Base-by-base conservation (phyloP, 306 rosid genomes). In the Inga laurina region DNA sequence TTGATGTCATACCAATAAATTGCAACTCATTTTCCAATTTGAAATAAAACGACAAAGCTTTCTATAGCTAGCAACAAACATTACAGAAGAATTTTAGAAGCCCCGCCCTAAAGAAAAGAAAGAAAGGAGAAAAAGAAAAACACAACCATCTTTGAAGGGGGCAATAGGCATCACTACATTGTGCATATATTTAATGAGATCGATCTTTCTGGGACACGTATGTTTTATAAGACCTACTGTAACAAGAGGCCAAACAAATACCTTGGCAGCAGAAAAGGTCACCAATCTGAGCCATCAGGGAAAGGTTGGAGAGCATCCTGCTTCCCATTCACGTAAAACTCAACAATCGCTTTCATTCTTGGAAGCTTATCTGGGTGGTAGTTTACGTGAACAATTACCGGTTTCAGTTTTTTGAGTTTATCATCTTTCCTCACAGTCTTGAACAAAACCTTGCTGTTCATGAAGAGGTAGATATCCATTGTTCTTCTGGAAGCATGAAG, bases 391-490 rank as follows among this genome's bases (percentile, higher is more conserved):
- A 96, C 43, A 19, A 96, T 91, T 27, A 96, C 96, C 2, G 98
- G 99, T 82, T 86, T 93, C 54, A 93, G 24, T 88, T 93, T 93
- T 54, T 84, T 92, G 82, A 95, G 87, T 16, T 72, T 82, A 57
- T 80, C 86, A 79, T 95, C 92, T 46, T 95, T 86, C 83, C 98
- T 93, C 79, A 90, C 93, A 9, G 92, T 87, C 88, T 95, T 95
- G 87, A 95, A 93, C 45, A 95, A 89, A 76, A 93, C 89, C 88
- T 95, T 95, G 88, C 97, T 93, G 69, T 95, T 95, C 97, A 95
- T 92, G 72, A 95, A 95, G 45, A 87, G 94, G 87, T 88, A 88
- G 48, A 92, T 81, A 90, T 95, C 98, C 98, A 95, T 88, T 3
- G 97, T 90, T 89, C 98, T 92, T 82, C 88, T 87, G 8, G 98